phyloP scores from a whole-genome alignment of 208 protist genomes.

The Trichomonas gallinae region DNA sequence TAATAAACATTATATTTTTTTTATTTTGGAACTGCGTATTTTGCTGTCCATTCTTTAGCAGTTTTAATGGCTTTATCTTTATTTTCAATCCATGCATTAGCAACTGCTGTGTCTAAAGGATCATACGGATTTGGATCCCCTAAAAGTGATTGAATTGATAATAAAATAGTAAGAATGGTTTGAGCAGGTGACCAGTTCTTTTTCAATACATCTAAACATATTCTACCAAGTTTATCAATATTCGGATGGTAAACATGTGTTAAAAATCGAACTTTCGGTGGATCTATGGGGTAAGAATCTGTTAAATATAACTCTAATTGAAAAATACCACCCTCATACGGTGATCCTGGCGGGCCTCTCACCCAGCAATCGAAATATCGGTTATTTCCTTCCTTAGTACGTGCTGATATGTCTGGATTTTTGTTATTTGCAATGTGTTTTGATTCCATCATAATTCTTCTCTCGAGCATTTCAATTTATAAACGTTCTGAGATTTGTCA shows the following conservation, averaged over 20 bases:
- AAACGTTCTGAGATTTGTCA: no score
- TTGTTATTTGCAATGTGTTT: neutral
- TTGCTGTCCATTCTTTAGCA: neutral
- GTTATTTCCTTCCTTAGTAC: slow-evolving; percentile 24
- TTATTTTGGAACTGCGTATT: neutral
- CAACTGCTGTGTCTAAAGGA: slow-evolving; percentile 25
- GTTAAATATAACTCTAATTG: slow-evolving; percentile 70
- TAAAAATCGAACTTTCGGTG: slow-evolving; percentile 65
- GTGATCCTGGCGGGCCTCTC: slow-evolving; percentile 29
- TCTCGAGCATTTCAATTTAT: neutral
- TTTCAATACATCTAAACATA: slow-evolving; percentile 64
- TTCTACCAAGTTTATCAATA: slow-evolving; percentile 65
- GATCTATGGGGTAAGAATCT: slow-evolving; percentile 68
- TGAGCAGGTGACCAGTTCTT: slow-evolving; percentile 30
- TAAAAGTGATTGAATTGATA: slow-evolving; percentile 29
- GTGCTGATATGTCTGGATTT: slow-evolving; percentile 23
- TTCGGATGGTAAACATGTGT: slow-evolving; percentile 73
- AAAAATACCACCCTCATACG: slow-evolving; percentile 55
- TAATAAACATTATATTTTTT: neutral
- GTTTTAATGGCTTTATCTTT: neutral
- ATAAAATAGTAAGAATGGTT: slow-evolving; percentile 25
- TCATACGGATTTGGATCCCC: slow-evolving; percentile 30
- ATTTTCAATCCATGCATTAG: slow-evolving; percentile 24
- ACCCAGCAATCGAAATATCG: slow-evolving; percentile 26
- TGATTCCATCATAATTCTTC: neutral